Conservation (phyloP, 1,139 yeast genomes). For the Yamadazyma buinensis region DNA sequence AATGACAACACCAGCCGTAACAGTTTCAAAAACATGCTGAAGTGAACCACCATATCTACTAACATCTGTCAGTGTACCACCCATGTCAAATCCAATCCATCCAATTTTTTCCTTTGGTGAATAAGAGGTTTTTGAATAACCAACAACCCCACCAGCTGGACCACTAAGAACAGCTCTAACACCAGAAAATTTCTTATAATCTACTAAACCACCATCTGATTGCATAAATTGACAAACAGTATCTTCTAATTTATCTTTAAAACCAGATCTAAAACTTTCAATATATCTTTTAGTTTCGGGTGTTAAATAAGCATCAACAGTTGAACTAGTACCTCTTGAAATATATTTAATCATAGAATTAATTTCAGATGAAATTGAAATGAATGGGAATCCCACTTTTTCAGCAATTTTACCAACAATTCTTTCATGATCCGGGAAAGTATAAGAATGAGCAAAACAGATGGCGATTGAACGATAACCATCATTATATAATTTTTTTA, state of each 20-base stretch:
- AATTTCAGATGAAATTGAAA: conserved; percentile 60
- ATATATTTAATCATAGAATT: conserved; percentile 74
- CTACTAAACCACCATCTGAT: conserved; percentile 54
- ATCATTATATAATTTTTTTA: conserved; percentile 40
- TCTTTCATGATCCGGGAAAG: conserved; percentile 64
- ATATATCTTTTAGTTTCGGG: conserved; percentile 67
- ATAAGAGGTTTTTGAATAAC: conserved; percentile 49
- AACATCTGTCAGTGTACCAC: conserved; percentile 59
- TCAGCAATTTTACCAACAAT: conserved; percentile 55
- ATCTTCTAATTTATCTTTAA: conserved; percentile 23
- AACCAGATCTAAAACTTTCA: conserved; percentile 45
- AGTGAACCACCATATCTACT: conserved; percentile 41
- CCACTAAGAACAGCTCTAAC: conserved; percentile 50
- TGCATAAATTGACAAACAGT: conserved; percentile 38
- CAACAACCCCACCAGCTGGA: conserved; percentile 62
- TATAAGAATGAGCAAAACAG: conserved; percentile 65
- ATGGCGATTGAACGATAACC: conserved; percentile 68
- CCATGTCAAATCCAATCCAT: conserved; percentile 54
- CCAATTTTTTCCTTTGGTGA: conserved; percentile 34
- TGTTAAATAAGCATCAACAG: conserved; percentile 74
- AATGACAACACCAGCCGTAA: conserved; percentile 51
- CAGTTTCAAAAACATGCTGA: conserved; percentile 49
- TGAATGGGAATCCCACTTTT: conserved; percentile 49
- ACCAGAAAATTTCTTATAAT: conserved; percentile 48
- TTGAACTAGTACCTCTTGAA: conserved; percentile 66